phyloP scores from a whole-genome alignment of 345 rosid genomes.

The Pistacia atlantica region DNA sequence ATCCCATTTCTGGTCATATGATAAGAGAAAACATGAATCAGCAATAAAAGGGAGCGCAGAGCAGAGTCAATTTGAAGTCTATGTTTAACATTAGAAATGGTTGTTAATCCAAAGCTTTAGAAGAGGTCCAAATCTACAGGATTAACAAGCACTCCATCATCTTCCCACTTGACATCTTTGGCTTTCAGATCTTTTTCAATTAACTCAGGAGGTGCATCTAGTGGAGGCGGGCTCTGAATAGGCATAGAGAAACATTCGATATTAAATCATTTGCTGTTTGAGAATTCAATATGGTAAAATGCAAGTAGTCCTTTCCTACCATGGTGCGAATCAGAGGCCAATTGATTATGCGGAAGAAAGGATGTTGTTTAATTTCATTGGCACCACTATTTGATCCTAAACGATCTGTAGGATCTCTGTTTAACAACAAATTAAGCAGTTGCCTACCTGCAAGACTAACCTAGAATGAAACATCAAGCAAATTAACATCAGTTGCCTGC shows the following conservation, averaged over 20 bases:
- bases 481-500: background rate
- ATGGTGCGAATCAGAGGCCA: conserved; percentile 94
- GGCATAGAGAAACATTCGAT: background rate
- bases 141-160: conserved; percentile 65
- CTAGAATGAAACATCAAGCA: conserved; percentile 42
- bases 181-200: conserved; percentile 56
- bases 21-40: too few relatives aligned
- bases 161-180: conserved; percentile 79
- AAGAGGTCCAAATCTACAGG: conserved; percentile 4
- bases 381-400: conserved; percentile 86
- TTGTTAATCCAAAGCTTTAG: conserved; percentile 34
- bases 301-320: conserved; percentile 41
- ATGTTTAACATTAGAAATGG: too few relatives aligned
- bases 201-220: conserved; percentile 62
- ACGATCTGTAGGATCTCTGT: conserved; percentile 71
- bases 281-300: background rate
- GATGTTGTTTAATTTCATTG: conserved; percentile 84
- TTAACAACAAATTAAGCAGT: conserved; percentile 66
- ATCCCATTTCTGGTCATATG: too few relatives aligned
- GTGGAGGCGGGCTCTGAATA: conserved; percentile 75
- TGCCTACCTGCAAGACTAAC: conserved; percentile 87
- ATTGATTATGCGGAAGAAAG: conserved; percentile 82
- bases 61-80: too few relatives aligned
- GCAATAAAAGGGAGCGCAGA: too few relatives aligned
- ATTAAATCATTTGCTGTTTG: background rate